Conservation (phyloP, 176 grass and related monocot genomes). For the Aegilops sharonensis region DNA sequence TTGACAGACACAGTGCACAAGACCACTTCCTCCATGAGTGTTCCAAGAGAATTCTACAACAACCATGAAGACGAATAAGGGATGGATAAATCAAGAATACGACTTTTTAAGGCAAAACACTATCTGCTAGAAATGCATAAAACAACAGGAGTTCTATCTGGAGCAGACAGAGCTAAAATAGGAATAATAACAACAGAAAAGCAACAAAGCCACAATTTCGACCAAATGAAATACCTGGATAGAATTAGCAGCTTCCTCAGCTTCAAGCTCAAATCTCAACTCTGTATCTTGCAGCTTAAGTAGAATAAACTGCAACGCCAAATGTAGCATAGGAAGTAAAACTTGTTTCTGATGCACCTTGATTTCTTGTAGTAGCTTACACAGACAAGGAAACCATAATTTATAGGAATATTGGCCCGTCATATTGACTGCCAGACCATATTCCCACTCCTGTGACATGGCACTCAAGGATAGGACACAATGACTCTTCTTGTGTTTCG, state of each 20-base stretch:
- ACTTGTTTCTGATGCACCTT: constrained; percentile 45
- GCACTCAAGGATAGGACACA: constrained; percentile 22
- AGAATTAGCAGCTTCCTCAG: constrained; percentile 48
- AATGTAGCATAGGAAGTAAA: constrained; percentile 47
- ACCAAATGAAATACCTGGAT: constrained; percentile 61
- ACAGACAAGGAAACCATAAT: constrained; percentile 90
- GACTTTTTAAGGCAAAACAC: background rate
- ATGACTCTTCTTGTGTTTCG: constrained; percentile 1
- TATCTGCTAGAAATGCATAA: background rate
- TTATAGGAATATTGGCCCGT: constrained; percentile 70
- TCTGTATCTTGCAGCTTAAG: constrained; percentile 81
- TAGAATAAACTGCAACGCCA: constrained; percentile 59
- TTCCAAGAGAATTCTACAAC: constrained; percentile 65
- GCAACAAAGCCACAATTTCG: background rate
- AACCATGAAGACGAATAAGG: constrained; percentile 23
- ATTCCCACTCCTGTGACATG: constrained; percentile 73
- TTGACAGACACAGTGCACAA: constrained; percentile 47
- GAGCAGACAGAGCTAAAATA: background rate
- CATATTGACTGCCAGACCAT: constrained; percentile 58
- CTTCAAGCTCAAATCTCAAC: constrained; percentile 75
- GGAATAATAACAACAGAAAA: background rate
- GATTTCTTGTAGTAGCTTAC: constrained; percentile 68
- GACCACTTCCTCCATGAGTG: constrained; percentile 81
- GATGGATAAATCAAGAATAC: background rate
- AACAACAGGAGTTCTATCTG: background rate